Evolutionary conservation across 2,329 filamentous ascomycete genomes (phyloP).

Genomic region (Acrocalymma vagum): DNA sequence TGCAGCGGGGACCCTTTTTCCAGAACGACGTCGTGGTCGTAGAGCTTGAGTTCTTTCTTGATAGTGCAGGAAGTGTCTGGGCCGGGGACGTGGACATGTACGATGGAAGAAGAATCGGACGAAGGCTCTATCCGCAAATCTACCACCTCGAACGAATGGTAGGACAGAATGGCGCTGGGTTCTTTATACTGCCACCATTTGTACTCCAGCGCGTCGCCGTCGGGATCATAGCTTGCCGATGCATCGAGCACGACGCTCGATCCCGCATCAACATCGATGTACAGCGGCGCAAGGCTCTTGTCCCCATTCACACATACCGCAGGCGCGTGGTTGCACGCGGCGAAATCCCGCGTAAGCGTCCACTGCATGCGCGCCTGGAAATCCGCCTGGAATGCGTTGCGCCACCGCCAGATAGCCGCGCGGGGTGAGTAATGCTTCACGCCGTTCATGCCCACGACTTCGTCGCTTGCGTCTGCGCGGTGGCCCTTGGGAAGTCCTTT

Average conservation of each 20-base stretch:
- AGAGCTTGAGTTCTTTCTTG: too few relatives aligned
- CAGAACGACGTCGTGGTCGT: background rate
- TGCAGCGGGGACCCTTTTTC: constrained; percentile 42
- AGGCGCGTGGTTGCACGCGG: constrained; percentile 57
- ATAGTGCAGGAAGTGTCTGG: constrained; percentile 1
- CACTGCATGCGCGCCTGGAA: constrained; percentile 60
- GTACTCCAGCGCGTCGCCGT: constrained; percentile 54
- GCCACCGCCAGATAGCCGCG: constrained; percentile 63
- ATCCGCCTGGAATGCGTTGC: constrained; percentile 61
- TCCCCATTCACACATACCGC: constrained; percentile 55
- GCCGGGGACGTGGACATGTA: background rate
- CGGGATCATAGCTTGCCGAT: constrained; percentile 56
- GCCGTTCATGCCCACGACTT: constrained; percentile 43
- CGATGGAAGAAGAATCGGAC: background rate
- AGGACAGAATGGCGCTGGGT: constrained; percentile 3
- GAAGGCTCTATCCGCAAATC: background rate
- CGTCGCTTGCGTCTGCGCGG: constrained; percentile 49
- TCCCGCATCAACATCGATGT: constrained; percentile 53
- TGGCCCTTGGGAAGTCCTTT: constrained; percentile 45
- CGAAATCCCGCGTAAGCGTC: constrained; percentile 49
- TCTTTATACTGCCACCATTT: constrained; percentile 62
- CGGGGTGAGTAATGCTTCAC: constrained; percentile 52
- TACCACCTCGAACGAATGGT: constrained; percentile 2
- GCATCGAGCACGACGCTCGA: constrained; percentile 55
- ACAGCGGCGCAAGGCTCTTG: constrained; percentile 48